Evolutionary conservation across 2,329 filamentous ascomycete species (phyloP).

Genomic region (Phaeosphaeriaceae sp.): DNA sequence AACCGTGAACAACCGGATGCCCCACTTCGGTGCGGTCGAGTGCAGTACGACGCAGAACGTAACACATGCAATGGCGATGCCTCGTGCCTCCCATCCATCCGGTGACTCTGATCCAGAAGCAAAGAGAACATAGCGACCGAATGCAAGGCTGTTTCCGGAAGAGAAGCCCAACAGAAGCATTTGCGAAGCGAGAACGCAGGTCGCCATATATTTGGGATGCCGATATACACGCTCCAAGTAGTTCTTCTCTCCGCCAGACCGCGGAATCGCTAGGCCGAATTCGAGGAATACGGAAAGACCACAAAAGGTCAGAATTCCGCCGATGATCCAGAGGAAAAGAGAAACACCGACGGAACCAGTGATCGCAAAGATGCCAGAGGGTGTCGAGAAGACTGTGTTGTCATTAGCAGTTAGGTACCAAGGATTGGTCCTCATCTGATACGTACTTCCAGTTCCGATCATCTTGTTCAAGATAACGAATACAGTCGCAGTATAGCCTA

Average conservation of each 20-base stretch:
- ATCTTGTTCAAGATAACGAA: conserved; percentile 46
- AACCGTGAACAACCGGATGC: conserved; percentile 65
- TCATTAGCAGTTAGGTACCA: conserved; percentile 10
- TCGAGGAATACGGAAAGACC: conserved; percentile 69
- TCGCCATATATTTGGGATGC: conserved; percentile 65
- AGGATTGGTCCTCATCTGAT: conserved; percentile 1
- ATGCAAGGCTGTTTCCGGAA: conserved; percentile 64
- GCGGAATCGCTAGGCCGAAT: conserved; percentile 67
- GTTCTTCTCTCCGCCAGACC: conserved; percentile 70
- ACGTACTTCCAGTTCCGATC: conserved; percentile 37
- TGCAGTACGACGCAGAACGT: conserved; percentile 65
- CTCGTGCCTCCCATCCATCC: conserved; percentile 65
- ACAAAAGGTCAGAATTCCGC: conserved; percentile 61
- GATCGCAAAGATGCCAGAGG: conserved; percentile 62
- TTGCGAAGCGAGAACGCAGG: conserved; percentile 66
- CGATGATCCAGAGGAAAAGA: conserved; percentile 63
- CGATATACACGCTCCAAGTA: conserved; percentile 70
- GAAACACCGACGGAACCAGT: conserved; percentile 63
- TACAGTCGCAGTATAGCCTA: conserved; percentile 43
- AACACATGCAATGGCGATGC: conserved; percentile 54
- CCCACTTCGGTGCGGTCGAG: conserved; percentile 62
- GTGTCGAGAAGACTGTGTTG: conserved; percentile 60
- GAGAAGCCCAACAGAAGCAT: conserved; percentile 69
- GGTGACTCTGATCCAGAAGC: conserved; percentile 57
- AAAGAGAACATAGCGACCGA: conserved; percentile 65